These are phyloP conservation scores for Saccharomyces hybrid DNA, from an alignment of 1,139 yeast species.

Conservation along the genomic window DNA sequence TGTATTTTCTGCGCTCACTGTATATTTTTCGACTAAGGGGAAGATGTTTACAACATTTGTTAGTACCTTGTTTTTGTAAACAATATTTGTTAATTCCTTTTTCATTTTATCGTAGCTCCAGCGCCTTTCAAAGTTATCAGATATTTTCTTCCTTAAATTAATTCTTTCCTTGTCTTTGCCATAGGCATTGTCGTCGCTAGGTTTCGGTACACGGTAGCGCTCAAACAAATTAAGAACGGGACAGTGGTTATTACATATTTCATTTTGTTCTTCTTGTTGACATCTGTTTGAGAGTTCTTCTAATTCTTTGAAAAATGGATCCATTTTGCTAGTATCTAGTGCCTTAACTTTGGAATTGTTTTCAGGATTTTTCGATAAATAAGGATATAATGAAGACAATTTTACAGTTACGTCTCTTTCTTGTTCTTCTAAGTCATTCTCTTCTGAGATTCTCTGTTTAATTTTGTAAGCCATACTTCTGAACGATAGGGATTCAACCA, in stretches of 20 bases:
- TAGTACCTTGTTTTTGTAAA: conserved; percentile 4
- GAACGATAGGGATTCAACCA: conserved; percentile 39
- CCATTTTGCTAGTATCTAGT: not conserved
- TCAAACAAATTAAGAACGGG: not conserved
- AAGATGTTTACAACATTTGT: conserved; percentile 54
- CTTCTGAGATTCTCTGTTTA: conserved; percentile 10
- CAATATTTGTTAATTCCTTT: conserved; percentile 15
- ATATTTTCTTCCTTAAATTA: not conserved
- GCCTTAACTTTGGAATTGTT: not conserved
- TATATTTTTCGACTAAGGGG: conserved; percentile 86
- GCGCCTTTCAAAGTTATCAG: conserved; percentile 6
- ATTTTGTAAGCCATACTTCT: conserved; percentile 26
- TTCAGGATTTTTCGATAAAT: not conserved
- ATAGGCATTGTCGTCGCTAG: not conserved
- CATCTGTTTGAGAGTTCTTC: not conserved
- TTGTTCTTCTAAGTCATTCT: not conserved
- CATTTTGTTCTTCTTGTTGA: not conserved
- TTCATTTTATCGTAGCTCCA: conserved; percentile 17
- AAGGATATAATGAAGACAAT: not conserved
- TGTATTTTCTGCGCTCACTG: conserved; percentile 54
- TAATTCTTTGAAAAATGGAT: not conserved
- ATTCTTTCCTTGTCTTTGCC: not conserved
- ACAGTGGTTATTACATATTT: not conserved
- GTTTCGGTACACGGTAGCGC: not conserved
- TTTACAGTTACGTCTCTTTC: not conserved